Base-by-base conservation (phyloP, 352 stramenopile species). In the Aphanomyces cochlioides region DNA sequence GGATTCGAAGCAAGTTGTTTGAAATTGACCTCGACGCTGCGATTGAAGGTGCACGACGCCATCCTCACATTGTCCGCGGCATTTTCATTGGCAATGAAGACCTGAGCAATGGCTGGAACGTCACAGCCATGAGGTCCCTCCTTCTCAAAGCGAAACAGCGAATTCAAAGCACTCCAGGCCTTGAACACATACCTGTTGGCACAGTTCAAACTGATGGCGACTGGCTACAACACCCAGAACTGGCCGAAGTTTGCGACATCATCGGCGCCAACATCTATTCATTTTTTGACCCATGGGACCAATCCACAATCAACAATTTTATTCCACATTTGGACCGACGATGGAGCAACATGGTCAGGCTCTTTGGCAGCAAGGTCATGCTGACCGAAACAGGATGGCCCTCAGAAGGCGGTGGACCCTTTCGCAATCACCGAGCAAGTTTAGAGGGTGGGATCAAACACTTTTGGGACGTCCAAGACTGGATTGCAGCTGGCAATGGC, bases 401-500 rank as follows among this genome's bases (percentile, higher is more conserved):
- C 37, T 68, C 47, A 21, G 66, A 19, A 8, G 66, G 66, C 48
- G 66, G 66, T 34, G 50, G 50, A 10, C 40, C 15, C 38, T 66
- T 50, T 47, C 47, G 56, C 10, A 21, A 58, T 15, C 37, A 67
- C 41, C 47, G 41, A 5, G 53, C 66, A 5, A 69, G 19, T 17
- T 56, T 67, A 8, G 54, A 48, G 4, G 36, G 13, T 7, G 66
- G 1, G 7, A 39, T 59, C 43, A 19, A 50, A 15, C 61, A 72
- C 48, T 72, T 72, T 17, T 58, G 50, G 50, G 50, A 58, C 50
- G 50, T 58, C 8, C 78, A 92, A 77, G 64, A 74, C 36, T 90
- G 83, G 83, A 79, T 79, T 39, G 79, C 83, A 67, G 67, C 60
- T 72, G 67, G 67, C 56, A 19, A 67, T 28, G 63, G 63, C 15